phyloP scores from a whole-genome alignment of 2,329 filamentous ascomycete species.

The Alternaria sp. region DNA sequence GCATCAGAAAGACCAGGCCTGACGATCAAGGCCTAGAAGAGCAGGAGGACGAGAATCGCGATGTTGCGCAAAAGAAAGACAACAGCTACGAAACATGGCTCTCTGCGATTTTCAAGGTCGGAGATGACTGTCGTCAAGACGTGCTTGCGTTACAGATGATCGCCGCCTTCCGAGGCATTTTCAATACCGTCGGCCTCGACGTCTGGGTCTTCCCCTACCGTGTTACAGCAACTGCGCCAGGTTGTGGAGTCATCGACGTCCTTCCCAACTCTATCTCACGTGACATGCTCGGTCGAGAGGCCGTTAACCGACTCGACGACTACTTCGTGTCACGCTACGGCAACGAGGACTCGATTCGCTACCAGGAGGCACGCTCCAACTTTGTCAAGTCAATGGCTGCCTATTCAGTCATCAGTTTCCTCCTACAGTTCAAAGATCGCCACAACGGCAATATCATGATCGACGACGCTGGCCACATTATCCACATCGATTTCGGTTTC shows the following conservation, averaged over 20 bases:
- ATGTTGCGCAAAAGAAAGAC: conserved; percentile 37
- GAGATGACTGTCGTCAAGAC: conserved; percentile 97
- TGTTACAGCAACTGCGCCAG: conserved; percentile 95
- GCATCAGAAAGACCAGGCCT: conserved; percentile 82
- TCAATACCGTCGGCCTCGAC: conserved; percentile 91
- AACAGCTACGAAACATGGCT: conserved; percentile 95
- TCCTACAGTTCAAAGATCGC: conserved; percentile 98
- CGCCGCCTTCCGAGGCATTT: conserved; percentile 95
- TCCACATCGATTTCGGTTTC: conserved; percentile 99
- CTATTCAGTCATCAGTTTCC: conserved; percentile 95
- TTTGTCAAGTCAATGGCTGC: conserved; percentile 99
- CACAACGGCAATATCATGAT: conserved; percentile 99
- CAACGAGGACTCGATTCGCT: conserved; percentile 91
- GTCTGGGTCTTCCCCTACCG: conserved; percentile 98
- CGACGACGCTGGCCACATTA: conserved; percentile 93
- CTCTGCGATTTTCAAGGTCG: conserved; percentile 99
- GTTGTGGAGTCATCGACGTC: conserved; percentile 97
- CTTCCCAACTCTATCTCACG: conserved; percentile 97
- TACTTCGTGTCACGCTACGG: conserved; percentile 99
- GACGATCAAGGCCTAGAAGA: conserved; percentile 40
- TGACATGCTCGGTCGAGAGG: conserved; percentile 97
- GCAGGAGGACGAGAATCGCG: conserved; percentile 46
- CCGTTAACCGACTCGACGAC: conserved; percentile 97
- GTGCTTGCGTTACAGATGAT: conserved; percentile 98
- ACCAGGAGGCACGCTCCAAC: conserved; percentile 94